Percentiles rank a stretch among this genome's conserved stretches.
Evolutionary conservation across 2,329 filamentous ascomycete genomes (phyloP).

Genomic region (Talaromyces sp.): DNA sequence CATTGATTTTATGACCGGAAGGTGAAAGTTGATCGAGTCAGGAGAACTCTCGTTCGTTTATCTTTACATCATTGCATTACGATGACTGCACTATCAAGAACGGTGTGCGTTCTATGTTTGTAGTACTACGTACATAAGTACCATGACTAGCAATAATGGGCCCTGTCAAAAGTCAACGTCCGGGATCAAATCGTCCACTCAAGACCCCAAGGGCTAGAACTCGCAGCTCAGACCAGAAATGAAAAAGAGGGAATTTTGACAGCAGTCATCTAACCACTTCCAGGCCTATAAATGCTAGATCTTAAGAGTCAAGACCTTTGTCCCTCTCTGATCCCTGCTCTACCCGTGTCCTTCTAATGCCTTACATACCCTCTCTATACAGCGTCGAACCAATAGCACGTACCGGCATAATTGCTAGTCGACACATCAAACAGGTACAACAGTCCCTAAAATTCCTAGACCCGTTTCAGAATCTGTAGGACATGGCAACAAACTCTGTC

Average conservation of each 20-base stretch:
- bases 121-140: neutral
- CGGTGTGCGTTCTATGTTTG: neutral
- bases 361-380: neutral
- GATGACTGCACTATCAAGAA: neutral
- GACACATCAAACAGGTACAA: constrained; percentile 2
- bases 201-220: neutral
- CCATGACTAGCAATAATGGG: neutral
- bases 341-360: neutral
- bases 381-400: neutral
- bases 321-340: neutral
- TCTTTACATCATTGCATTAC: neutral
- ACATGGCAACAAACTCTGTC: constrained; percentile 2
- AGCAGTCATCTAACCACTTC: neutral
- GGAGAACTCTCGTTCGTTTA: neutral
- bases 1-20: neutral
- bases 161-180: neutral
- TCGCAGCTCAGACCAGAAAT: neutral
- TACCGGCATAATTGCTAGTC: neutral
- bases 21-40: neutral
- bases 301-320: neutral
- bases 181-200: neutral
- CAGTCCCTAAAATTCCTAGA: neutral
- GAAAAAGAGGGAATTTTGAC: neutral
- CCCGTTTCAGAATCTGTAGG: constrained; percentile 14
- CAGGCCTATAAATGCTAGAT: neutral